Conservation (phyloP, 352 stramenopile genomes). For the Globisporangium radiosum region DNA sequence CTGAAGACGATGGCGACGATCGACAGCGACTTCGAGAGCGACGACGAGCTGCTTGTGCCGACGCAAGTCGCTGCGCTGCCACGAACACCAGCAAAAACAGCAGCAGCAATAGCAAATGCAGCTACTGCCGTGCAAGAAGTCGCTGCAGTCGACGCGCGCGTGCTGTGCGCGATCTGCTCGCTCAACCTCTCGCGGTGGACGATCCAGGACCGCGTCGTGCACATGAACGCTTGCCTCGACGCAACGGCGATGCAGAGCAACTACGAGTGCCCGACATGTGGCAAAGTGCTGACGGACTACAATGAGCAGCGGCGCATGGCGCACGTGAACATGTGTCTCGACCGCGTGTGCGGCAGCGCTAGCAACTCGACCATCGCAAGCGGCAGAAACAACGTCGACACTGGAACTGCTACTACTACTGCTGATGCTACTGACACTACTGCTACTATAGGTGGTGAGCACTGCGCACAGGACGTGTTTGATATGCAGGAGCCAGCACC, state of each 20-base stretch:
- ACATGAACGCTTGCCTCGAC: conserved; percentile 80
- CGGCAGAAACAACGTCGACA: no score
- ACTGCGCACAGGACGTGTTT: no score
- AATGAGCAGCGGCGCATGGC: conserved; percentile 57
- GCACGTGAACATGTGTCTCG: conserved; percentile 69
- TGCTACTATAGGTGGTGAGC: neutral
- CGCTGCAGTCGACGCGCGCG: conserved; percentile 8
- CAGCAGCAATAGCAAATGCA: neutral
- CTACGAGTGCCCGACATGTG: conserved; percentile 53
- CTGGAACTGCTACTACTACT: neutral
- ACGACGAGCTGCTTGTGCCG: conserved; percentile 15
- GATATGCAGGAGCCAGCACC: neutral
- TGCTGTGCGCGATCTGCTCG: conserved; percentile 53
- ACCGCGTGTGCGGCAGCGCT: conserved; percentile 17
- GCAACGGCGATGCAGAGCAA: conserved; percentile 14
- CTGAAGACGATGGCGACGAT: conserved; percentile 2
- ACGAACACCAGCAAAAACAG: neutral
- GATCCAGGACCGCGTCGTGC: conserved; percentile 40
- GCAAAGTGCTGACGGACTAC: conserved; percentile 48
- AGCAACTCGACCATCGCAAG: neutral
- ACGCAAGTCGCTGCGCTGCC: conserved; percentile 20
- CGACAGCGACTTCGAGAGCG: conserved; percentile 9
- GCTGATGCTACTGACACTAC: no score
- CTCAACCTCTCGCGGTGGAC: conserved; percentile 46
- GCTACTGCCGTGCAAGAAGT: neutral